phyloP scores from a whole-genome alignment of 257 asterid genomes.

The Voacanga thouarsii region DNA sequence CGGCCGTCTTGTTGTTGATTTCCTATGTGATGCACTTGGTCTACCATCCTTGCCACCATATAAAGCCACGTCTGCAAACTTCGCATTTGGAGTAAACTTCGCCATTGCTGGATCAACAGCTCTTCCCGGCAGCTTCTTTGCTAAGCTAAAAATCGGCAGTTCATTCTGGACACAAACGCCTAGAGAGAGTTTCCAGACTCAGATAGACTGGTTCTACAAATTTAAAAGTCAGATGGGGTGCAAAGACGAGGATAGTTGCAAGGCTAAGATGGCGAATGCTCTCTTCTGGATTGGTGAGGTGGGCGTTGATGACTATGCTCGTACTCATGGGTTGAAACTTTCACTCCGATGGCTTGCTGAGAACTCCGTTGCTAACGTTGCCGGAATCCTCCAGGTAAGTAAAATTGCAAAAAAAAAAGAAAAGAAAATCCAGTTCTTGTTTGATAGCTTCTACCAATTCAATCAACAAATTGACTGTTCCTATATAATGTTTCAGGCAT shows the following conservation, averaged over 20 bases:
- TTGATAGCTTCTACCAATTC: not conserved
- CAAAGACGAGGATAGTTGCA: constrained; percentile 20
- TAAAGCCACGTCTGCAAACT: constrained; percentile 21
- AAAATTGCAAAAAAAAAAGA: not conserved
- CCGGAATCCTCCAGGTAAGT: constrained; percentile 37
- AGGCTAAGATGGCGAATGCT: constrained; percentile 29
- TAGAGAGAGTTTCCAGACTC: constrained; percentile 29
- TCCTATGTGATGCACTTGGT: constrained; percentile 32
- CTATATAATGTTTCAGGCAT: constrained; percentile 14
- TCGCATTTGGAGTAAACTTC: constrained; percentile 32
- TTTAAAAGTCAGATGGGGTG: constrained; percentile 23
- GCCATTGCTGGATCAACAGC: constrained; percentile 45
- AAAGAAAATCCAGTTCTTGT: not conserved
- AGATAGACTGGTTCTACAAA: constrained; percentile 42
- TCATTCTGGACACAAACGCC: constrained; percentile 34
- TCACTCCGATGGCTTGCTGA: constrained; percentile 29
- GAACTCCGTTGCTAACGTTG: constrained; percentile 21
- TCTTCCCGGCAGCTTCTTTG: constrained; percentile 22
- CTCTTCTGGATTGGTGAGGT: constrained; percentile 52
- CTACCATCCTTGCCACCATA: constrained; percentile 32
- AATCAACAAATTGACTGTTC: not conserved
- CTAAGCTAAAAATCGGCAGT: constrained; percentile 10
- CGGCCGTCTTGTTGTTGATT: constrained; percentile 37
- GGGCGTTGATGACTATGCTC: constrained; percentile 38
- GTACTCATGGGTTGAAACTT: constrained; percentile 21